Conservation (phyloP, 2,329 filamentous ascomycete species). For the Claviceps purpurea region DNA sequence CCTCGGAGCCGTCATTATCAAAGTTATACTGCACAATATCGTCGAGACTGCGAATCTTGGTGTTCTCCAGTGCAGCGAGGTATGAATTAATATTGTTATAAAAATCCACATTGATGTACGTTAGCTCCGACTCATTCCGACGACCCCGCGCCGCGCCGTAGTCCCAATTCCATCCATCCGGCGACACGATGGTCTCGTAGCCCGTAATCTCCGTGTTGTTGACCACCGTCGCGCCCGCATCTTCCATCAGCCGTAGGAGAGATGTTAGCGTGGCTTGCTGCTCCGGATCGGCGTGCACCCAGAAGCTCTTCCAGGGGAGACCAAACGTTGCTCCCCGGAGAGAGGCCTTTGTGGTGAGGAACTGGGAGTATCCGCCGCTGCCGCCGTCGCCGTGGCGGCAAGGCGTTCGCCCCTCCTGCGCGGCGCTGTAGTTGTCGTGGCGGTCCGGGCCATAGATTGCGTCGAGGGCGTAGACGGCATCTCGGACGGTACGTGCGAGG, state of each 20-base stretch:
- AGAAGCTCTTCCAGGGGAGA: constrained; percentile 59
- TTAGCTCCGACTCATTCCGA: constrained; percentile 63
- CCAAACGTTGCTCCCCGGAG: constrained; percentile 54
- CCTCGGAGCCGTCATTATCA: constrained; percentile 52
- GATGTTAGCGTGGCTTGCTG: constrained; percentile 39
- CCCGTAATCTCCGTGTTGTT: constrained; percentile 57
- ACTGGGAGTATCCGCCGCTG: constrained; percentile 40
- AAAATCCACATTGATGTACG: constrained; percentile 57
- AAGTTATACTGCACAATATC: constrained; percentile 55
- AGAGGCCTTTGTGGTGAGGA: constrained; percentile 36
- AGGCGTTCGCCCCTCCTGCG: constrained; percentile 42
- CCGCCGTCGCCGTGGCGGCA: constrained; percentile 15
- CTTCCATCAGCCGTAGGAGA: constrained; percentile 36
- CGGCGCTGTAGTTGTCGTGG: constrained; percentile 52
- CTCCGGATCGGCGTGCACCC: constrained; percentile 43
- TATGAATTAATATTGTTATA: constrained; percentile 50
- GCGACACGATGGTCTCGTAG: constrained; percentile 47
- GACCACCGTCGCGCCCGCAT: constrained; percentile 52
- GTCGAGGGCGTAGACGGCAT: constrained; percentile 53
- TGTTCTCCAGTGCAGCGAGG: constrained; percentile 49
- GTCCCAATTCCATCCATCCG: constrained; percentile 63
- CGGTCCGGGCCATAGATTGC: constrained; percentile 52
- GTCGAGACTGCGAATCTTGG: constrained; percentile 42
- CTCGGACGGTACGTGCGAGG: constrained; percentile 54
- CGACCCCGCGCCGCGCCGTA: constrained; percentile 47